Percentiles rank a stretch among this genome's conserved stretches.
phyloP scores from a whole-genome alignment of 2,329 filamentous ascomycete genomes.

The Fusarium odoratissimum region DNA sequence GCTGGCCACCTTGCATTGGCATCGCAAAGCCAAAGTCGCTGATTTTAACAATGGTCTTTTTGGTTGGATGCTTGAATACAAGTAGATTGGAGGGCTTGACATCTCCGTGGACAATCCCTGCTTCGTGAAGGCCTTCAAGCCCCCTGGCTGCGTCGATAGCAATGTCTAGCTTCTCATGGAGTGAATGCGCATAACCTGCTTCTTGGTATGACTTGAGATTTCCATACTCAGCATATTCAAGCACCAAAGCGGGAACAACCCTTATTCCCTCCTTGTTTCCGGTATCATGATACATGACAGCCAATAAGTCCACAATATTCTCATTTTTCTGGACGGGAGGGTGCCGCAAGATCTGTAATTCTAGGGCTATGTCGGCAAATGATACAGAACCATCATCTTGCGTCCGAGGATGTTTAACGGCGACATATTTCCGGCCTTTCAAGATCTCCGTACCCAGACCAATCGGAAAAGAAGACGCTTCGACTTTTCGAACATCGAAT shows the following conservation, averaged over 20 bases:
- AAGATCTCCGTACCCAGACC: neutral
- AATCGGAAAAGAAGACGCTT: neutral
- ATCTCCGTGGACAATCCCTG: neutral
- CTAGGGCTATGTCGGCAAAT: neutral
- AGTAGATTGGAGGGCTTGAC: constrained; percentile 7
- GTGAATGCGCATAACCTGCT: neutral
- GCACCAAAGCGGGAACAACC: neutral
- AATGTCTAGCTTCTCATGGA: neutral
- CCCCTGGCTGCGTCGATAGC: neutral
- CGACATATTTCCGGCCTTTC: neutral
- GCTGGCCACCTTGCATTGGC: neutral
- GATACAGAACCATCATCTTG: neutral
- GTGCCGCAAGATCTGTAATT: constrained; percentile 1
- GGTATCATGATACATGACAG: constrained; percentile 2
- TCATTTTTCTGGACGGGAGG: neutral
- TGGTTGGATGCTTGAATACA: neutral
- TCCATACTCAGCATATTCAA: constrained; percentile 2
- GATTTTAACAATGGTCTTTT: neutral
- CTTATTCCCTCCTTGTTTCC: neutral
- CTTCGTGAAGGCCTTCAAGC: neutral
- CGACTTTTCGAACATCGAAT: constrained; percentile 6
- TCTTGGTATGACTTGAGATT: constrained; percentile 5
- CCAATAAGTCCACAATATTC: neutral
- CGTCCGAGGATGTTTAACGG: neutral
- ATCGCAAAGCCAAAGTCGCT: constrained; percentile 6